Evolutionary conservation across 192 early-diverging fungal genomes (phyloP).

Genomic region (Backusella westeae): DNA sequence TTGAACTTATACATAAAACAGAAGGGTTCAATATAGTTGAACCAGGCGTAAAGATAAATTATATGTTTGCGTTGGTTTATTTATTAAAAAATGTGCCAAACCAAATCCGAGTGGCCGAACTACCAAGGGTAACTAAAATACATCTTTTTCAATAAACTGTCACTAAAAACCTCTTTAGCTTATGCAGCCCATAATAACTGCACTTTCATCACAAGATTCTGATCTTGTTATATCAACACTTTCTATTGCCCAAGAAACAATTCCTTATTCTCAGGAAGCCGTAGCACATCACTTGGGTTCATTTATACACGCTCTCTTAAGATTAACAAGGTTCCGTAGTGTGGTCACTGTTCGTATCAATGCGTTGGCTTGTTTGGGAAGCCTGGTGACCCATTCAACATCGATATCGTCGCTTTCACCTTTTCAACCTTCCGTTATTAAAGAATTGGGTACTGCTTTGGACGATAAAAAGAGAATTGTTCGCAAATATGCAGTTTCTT

Average conservation of each 20-base stretch:
- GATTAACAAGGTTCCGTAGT: background rate
- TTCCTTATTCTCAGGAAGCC: conserved; percentile 56
- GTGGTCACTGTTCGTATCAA: conserved; percentile 53
- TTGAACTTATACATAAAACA: conserved; percentile 55
- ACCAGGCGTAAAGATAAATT: conserved; percentile 55
- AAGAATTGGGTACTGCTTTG: conserved; percentile 59
- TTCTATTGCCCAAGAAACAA: conserved; percentile 66
- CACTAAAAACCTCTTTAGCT: conserved; percentile 42
- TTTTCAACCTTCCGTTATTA: conserved; percentile 59
- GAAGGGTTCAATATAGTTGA: conserved; percentile 25
- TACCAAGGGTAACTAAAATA: conserved; percentile 51
- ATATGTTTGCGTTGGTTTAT: conserved; percentile 77
- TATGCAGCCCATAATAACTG: conserved; percentile 75
- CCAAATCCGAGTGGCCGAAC: conserved; percentile 68
- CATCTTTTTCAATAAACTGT: background rate
- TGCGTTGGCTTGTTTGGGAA: conserved; percentile 64
- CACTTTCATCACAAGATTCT: conserved; percentile 60
- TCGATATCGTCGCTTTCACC: conserved; percentile 51
- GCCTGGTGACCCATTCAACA: conserved; percentile 55
- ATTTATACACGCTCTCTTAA: conserved; percentile 12
- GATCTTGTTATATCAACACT: conserved; percentile 67
- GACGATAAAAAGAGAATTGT: conserved; percentile 92
- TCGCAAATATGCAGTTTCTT: conserved; percentile 80
- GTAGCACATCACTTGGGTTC: conserved; percentile 10
- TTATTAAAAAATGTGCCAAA: conserved; percentile 77